phyloP scores from a whole-genome alignment of 345 rosid genomes.

The Pistacia vera region DNA sequence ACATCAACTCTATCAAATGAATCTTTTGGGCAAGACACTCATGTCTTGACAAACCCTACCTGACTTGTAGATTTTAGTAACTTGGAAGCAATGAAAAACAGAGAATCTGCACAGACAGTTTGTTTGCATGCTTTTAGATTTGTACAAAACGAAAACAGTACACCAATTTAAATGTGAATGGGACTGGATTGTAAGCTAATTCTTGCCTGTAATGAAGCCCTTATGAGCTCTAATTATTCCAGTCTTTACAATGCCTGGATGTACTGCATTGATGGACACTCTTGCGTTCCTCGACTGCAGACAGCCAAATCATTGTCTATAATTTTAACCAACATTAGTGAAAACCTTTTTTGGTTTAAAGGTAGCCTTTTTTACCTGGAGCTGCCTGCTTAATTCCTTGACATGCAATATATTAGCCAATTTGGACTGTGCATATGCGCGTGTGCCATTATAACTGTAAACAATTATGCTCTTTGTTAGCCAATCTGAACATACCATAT shows the following conservation, averaged over 20 bases:
- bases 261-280: conserved; percentile 87
- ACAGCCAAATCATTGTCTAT: background rate
- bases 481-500: background rate
- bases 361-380: conserved; percentile 48
- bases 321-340: background rate
- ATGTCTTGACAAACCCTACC: conserved; percentile 39
- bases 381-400: conserved; percentile 71
- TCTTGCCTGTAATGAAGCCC: conserved; percentile 74
- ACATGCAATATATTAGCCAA: conserved; percentile 82
- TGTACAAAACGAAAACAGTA: background rate
- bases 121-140: background rate
- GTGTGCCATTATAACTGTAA: conserved; percentile 76
- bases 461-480: background rate
- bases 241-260: conserved; percentile 94
- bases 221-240: conserved; percentile 89
- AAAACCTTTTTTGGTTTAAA: background rate
- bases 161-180: too few species aligned
- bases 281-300: conserved; percentile 77
- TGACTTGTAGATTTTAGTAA: conserved; percentile 75
- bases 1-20: background rate
- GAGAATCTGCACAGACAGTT: conserved; percentile 66
- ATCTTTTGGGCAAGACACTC: conserved; percentile 7
- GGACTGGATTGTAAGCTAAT: background rate
- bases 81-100: conserved; percentile 88
- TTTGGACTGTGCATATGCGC: conserved; percentile 92